These are phyloP conservation scores for Kodamaea hsintzibuensis DNA, from an alignment of 805 yeast genomes.

Conservation along the genomic window DNA sequence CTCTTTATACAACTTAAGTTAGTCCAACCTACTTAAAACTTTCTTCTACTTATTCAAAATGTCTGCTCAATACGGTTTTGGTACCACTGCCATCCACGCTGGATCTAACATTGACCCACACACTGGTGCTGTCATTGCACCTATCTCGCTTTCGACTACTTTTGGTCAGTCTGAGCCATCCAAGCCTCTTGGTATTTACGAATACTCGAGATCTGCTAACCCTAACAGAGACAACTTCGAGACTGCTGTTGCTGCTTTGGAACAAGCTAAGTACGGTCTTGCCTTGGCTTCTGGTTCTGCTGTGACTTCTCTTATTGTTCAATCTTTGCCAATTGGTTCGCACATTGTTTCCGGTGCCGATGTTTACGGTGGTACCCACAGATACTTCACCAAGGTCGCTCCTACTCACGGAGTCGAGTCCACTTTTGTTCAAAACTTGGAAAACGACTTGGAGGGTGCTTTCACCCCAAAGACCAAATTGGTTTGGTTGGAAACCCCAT, in stretches of 20 bases:
- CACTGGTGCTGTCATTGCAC: slow-evolving; percentile 86
- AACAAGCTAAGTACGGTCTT: slow-evolving; percentile 70
- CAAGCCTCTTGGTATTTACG: slow-evolving; percentile 74
- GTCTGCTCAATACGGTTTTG: slow-evolving; percentile 49
- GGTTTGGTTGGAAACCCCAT: slow-evolving; percentile 89
- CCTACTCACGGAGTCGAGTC: slow-evolving; percentile 72
- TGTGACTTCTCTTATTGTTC: slow-evolving; percentile 74
- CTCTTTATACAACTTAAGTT: slow-evolving; percentile 3
- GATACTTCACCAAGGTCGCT: slow-evolving; percentile 87
- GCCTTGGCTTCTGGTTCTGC: slow-evolving; percentile 89
- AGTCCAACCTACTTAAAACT: slow-evolving; percentile 10
- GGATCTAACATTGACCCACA: slow-evolving; percentile 69
- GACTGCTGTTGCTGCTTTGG: slow-evolving; percentile 74
- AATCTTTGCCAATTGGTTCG: slow-evolving; percentile 67
- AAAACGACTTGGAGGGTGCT: slow-evolving; percentile 54
- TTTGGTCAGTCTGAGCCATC: slow-evolving; percentile 81
- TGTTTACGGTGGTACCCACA: slow-evolving; percentile 89
- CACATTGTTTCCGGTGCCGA: slow-evolving; percentile 82
- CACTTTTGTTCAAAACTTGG: slow-evolving; percentile 65
- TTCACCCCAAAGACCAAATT: slow-evolving; percentile 64
- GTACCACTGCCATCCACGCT: slow-evolving; percentile 82
- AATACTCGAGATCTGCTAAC: slow-evolving; percentile 82
- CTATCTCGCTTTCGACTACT: slow-evolving; percentile 82
- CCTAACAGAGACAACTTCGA: slow-evolving; percentile 87
- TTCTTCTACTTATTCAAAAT: neutral